These are phyloP conservation scores for Entrophospora sp. DNA, from an alignment of 192 early-diverging fungal genomes.

Conservation along the genomic window DNA sequence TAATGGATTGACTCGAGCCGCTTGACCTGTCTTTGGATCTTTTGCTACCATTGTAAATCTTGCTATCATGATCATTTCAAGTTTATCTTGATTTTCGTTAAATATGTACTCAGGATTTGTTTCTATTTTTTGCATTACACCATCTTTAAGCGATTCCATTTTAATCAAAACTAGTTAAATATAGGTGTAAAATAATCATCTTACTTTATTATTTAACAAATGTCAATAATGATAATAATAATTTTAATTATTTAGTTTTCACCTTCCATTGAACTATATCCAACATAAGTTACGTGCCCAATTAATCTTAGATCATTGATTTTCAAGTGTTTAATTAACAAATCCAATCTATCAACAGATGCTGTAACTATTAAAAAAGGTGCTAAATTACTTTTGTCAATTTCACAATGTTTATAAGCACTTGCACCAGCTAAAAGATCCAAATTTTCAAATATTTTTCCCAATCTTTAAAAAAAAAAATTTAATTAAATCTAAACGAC, in stretches of 20 bases:
- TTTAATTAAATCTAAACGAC: not conserved
- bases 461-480: slow-evolving; percentile 34
- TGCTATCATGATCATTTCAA: slow-evolving; percentile 59
- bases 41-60: slow-evolving; percentile 86
- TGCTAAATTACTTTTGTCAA: slow-evolving; percentile 21
- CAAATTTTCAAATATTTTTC: slow-evolving; percentile 79
- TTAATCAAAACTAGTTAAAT: slow-evolving; percentile 49
- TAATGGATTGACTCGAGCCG: slow-evolving; percentile 67
- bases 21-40: slow-evolving; percentile 59
- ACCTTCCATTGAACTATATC: slow-evolving; percentile 83
- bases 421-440: slow-evolving; percentile 80
- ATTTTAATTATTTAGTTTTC: too few relatives aligned
- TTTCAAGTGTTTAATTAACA: slow-evolving; percentile 52
- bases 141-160: slow-evolving; percentile 44
- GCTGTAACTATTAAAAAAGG: slow-evolving; percentile 81
- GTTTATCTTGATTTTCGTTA: slow-evolving; percentile 3
- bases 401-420: slow-evolving; percentile 62
- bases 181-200: not conserved
- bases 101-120: not conserved
- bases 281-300: slow-evolving; percentile 79
- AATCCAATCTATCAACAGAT: slow-evolving; percentile 78
- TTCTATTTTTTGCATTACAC: not conserved
- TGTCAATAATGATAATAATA: not conserved
- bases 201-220: not conserved
- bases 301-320: slow-evolving; percentile 68